A percentile compares a stretch with the other conserved stretches of the same genome.
Evolutionary conservation across 1,284 basidiomycete species (phyloP).

Genomic region (Ganoderma resinaceum): DNA sequence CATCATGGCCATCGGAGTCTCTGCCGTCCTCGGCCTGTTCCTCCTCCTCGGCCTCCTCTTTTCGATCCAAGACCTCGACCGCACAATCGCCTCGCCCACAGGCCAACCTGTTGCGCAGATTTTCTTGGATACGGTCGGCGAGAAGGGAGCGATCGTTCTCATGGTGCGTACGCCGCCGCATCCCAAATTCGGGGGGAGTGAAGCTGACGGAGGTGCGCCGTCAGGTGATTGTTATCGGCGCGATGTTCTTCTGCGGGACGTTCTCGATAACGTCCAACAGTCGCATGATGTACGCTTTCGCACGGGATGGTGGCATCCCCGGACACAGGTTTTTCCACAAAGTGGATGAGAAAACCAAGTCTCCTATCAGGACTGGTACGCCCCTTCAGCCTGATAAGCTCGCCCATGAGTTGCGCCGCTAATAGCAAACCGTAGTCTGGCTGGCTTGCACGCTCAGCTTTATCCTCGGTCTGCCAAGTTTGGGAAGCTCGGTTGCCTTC

Average conservation of each 20-base stretch:
- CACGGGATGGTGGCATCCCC: slow-evolving; percentile 74
- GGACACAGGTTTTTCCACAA: slow-evolving; percentile 71
- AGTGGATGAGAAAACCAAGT: slow-evolving; percentile 63
- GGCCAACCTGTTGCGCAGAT: slow-evolving; percentile 81
- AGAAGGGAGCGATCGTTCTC: slow-evolving; percentile 71
- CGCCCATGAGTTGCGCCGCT: not conserved
- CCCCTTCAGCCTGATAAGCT: not conserved
- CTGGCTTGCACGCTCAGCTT: slow-evolving; percentile 81
- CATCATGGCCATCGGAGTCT: slow-evolving; percentile 78
- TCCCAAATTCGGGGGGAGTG: not conserved
- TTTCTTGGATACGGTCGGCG: slow-evolving; percentile 76
- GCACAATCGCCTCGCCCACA: slow-evolving; percentile 57
- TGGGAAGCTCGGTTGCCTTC: slow-evolving; percentile 77
- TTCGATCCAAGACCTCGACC: slow-evolving; percentile 74
- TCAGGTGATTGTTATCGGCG: slow-evolving; percentile 69
- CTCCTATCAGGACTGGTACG: slow-evolving; percentile 72
- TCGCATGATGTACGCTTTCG: slow-evolving; percentile 83
- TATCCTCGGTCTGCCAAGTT: slow-evolving; percentile 72
- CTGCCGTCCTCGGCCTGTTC: slow-evolving; percentile 75
- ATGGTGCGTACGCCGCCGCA: slow-evolving; percentile 54
- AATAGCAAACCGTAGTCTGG: slow-evolving; percentile 59
- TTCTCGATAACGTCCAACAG: slow-evolving; percentile 82
- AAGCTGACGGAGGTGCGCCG: not conserved
- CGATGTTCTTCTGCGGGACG: slow-evolving; percentile 77
- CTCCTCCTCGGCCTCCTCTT: slow-evolving; percentile 75